Conservation (phyloP, 169 alveolate species). For the Amoebophrya sp. region DNA sequence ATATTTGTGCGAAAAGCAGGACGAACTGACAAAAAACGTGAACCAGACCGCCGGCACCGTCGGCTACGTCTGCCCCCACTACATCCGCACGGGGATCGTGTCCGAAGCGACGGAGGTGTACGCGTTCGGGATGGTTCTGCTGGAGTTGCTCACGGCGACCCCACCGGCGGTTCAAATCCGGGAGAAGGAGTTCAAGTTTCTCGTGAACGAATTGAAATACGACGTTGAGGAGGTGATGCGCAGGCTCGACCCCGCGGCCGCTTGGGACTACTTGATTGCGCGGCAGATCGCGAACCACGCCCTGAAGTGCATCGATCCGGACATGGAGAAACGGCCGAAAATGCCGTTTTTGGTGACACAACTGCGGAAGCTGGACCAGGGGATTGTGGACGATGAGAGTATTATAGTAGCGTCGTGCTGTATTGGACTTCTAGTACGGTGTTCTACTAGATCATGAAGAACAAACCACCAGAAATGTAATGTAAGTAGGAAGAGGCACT, state of each 20-base stretch:
- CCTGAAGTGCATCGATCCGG: background rate
- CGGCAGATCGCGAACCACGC: background rate
- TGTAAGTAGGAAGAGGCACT: too few species aligned
- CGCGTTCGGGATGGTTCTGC: conserved; percentile 24
- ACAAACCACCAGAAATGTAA: too few species aligned
- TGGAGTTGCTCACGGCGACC: conserved; percentile 14
- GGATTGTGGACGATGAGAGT: background rate
- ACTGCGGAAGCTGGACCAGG: background rate
- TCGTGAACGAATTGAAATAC: background rate
- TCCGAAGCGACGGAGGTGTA: background rate
- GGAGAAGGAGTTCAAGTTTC: background rate
- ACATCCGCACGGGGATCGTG: background rate
- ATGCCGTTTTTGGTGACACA: background rate
- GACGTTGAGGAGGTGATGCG: background rate
- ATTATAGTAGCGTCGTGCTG: too few species aligned
- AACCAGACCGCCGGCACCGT: conserved; percentile 20
- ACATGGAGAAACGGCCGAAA: background rate
- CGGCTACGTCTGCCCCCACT: conserved; percentile 34
- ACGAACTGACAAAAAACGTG: too few species aligned
- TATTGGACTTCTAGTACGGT: too few species aligned
- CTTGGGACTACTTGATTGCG: background rate
- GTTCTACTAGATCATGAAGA: too few species aligned
- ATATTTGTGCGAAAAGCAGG: too few species aligned
- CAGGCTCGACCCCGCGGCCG: background rate
- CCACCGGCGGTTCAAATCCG: conserved; percentile 11